A percentile compares a stretch with the other conserved stretches of the same genome.
Conservation (phyloP, 805 yeast species). For the Pichia kluyveri region DNA sequence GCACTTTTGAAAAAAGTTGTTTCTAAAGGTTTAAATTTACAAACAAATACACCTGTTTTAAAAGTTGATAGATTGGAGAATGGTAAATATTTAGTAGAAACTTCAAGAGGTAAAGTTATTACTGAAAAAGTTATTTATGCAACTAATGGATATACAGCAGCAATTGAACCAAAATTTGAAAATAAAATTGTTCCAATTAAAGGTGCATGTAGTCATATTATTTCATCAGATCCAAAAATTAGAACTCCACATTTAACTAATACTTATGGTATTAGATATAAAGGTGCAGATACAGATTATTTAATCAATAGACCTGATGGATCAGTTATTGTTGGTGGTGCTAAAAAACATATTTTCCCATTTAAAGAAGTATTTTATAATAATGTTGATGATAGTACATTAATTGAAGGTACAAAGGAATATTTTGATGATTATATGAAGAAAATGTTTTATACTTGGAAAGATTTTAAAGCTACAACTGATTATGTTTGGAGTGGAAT, state of each 20-base stretch:
- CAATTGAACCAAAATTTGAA: constrained; percentile 19
- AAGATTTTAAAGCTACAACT: constrained; percentile 17
- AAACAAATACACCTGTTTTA: constrained; percentile 33
- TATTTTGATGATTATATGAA: constrained; percentile 26
- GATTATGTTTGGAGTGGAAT: constrained; percentile 36
- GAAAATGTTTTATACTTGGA: constrained; percentile 26
- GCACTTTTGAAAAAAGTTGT: constrained; percentile 25
- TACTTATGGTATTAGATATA: constrained; percentile 24
- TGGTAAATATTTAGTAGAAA: constrained; percentile 26
- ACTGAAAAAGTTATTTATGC: constrained; percentile 29
- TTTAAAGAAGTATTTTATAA: constrained; percentile 21
- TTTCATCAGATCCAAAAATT: constrained; percentile 11
- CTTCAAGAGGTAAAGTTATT: constrained; percentile 20
- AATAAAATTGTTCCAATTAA: constrained; percentile 28
- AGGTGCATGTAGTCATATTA: constrained; percentile 25
- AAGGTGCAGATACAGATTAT: constrained; percentile 24
- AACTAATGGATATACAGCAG: constrained; percentile 29
- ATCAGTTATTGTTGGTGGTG: constrained; percentile 28
- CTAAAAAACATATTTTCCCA: constrained; percentile 18
- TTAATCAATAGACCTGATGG: constrained; percentile 32
- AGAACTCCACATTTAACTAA: constrained; percentile 28
- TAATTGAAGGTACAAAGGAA: constrained; percentile 19
- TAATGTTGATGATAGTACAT: constrained; percentile 27
- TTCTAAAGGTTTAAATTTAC: constrained; percentile 29
- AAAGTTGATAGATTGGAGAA: constrained; percentile 17